phyloP scores from a whole-genome alignment of 805 yeast genomes.

The Jamesozyma lodderae region DNA sequence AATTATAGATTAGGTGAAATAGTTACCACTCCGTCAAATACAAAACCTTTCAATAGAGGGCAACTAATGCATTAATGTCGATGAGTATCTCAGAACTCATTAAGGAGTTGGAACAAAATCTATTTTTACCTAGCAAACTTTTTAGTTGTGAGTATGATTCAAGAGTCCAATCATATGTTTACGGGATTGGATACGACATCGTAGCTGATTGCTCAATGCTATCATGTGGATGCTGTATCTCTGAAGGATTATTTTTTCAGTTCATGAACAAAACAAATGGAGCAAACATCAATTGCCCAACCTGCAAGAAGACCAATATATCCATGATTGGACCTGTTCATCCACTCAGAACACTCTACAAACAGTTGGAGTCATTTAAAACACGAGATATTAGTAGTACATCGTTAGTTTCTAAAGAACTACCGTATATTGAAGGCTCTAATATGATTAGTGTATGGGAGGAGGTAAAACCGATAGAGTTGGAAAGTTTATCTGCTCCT shows the following conservation, averaged over 20 bases:
- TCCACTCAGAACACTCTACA: slow-evolving; percentile 28
- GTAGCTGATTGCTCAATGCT: slow-evolving; percentile 21
- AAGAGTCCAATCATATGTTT: slow-evolving; percentile 8
- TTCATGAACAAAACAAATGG: slow-evolving; percentile 5
- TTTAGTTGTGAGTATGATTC: slow-evolving; percentile 12
- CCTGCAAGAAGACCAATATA: slow-evolving; percentile 24
- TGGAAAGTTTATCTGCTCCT: too few species aligned
- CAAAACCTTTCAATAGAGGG: too few species aligned
- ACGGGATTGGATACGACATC: slow-evolving; percentile 18
- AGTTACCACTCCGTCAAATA: too few species aligned
- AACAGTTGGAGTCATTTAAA: slow-evolving; percentile 16
- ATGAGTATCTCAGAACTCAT: too few species aligned
- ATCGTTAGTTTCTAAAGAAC: too few species aligned
- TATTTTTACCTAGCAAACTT: slow-evolving; percentile 21
- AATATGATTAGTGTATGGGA: too few species aligned
- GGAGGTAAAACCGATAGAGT: too few species aligned
- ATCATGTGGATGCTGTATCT: slow-evolving; percentile 25
- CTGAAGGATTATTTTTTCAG: slow-evolving; percentile 14
- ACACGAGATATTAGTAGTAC: too few species aligned
- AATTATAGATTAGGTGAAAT: too few species aligned
- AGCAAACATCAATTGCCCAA: slow-evolving; percentile 29
- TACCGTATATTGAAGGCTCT: too few species aligned
- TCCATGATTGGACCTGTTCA: slow-evolving; percentile 28
- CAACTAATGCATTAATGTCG: too few species aligned
- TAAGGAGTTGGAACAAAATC: slow-evolving; percentile 18